Evolutionary conservation across 495 filamentous ascomycete species (phyloP).

Genomic region (Glutinoglossum americanum): DNA sequence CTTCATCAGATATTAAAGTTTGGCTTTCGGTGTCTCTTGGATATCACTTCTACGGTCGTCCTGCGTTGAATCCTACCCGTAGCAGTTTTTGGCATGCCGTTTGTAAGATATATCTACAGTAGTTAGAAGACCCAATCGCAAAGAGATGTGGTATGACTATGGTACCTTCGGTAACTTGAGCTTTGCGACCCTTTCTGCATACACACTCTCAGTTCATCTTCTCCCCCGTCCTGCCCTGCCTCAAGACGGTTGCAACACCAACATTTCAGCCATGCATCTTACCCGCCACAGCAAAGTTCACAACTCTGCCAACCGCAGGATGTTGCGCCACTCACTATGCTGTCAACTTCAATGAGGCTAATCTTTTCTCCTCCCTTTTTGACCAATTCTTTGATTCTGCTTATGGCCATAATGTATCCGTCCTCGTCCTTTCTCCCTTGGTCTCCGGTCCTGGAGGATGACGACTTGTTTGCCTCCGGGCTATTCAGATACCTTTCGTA

Average conservation of each 20-base stretch:
- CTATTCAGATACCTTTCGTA: conserved; percentile 73
- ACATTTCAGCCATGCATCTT: conserved; percentile 68
- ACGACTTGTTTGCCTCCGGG: conserved; percentile 40
- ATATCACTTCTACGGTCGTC: conserved; percentile 60
- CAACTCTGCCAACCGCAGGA: conserved; percentile 48
- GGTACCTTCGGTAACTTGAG: conserved; percentile 72
- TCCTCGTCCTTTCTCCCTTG: conserved; percentile 49
- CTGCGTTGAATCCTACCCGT: conserved; percentile 71
- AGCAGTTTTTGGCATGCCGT: conserved; percentile 73
- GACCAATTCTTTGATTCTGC: conserved; percentile 22
- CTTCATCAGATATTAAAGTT: conserved; percentile 18
- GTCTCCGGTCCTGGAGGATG: conserved; percentile 73
- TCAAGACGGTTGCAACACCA: conserved; percentile 54
- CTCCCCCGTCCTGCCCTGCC: conserved; percentile 27
- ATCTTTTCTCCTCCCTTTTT: conserved; percentile 25
- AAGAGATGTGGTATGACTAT: neutral
- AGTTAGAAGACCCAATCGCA: neutral
- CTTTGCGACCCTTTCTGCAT: conserved; percentile 45
- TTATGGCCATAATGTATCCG: conserved; percentile 20
- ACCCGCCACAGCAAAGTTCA: conserved; percentile 56
- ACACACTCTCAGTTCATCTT: conserved; percentile 41
- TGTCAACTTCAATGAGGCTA: conserved; percentile 61
- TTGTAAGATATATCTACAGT: conserved; percentile 43
- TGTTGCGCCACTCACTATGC: conserved; percentile 47
- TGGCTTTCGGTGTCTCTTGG: conserved; percentile 24